Evolutionary conservation across 2,329 filamentous ascomycete genomes (phyloP).

Genomic region (Tolypocladium amazonense): DNA sequence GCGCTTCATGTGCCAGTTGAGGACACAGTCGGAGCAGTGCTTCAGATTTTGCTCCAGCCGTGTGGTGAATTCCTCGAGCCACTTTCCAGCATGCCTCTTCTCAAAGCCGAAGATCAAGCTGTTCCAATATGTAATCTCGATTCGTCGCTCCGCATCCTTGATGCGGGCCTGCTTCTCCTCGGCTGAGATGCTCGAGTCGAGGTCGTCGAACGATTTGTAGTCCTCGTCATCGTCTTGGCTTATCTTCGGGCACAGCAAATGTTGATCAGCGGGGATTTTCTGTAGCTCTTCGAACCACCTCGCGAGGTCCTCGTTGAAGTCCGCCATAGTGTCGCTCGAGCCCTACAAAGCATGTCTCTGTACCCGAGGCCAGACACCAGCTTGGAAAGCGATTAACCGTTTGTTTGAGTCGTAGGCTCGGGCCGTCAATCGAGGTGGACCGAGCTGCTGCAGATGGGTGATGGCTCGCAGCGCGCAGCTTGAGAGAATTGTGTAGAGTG

Average conservation of each 20-base stretch:
- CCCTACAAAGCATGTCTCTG: background rate
- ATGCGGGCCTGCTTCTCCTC: slow-evolving; percentile 44
- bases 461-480: background rate
- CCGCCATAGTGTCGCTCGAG: slow-evolving; percentile 22
- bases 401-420: background rate
- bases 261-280: slow-evolving; percentile 35
- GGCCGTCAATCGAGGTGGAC: background rate
- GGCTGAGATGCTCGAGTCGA: slow-evolving; percentile 34
- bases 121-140: slow-evolving; percentile 55
- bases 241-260: slow-evolving; percentile 59
- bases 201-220: slow-evolving; percentile 42
- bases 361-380: background rate
- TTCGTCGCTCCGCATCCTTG: slow-evolving; percentile 41
- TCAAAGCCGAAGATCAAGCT: slow-evolving; percentile 60
- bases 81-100: slow-evolving; percentile 46
- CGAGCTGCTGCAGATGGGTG: background rate
- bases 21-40: slow-evolving; percentile 59
- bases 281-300: slow-evolving; percentile 33
- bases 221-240: slow-evolving; percentile 51
- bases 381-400: background rate
- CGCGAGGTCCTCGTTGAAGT: slow-evolving; percentile 27
- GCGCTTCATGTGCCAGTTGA: slow-evolving; percentile 63
- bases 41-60: slow-evolving; percentile 49
- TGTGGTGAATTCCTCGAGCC: slow-evolving; percentile 47
- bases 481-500: background rate